Conservation (phyloP, 192 early-diverging fungal genomes). For the Podila epicladia region DNA sequence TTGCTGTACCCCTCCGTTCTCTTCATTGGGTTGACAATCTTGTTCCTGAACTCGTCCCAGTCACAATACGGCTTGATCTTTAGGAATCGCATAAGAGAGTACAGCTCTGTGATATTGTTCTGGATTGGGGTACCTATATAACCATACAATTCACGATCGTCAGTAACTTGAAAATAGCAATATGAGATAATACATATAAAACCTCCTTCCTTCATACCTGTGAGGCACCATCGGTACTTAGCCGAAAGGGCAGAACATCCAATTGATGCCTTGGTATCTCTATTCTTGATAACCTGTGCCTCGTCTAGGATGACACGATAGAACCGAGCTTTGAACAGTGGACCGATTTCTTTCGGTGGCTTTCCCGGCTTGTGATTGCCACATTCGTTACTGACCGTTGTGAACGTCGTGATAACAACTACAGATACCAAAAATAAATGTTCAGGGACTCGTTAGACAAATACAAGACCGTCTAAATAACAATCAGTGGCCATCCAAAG, state of each 20-base stretch:
- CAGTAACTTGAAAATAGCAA: not conserved
- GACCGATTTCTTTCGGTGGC: slow-evolving; percentile 24
- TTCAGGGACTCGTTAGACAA: not conserved
- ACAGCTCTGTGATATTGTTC: slow-evolving; percentile 78
- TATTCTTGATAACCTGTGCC: slow-evolving; percentile 74
- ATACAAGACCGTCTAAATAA: not conserved
- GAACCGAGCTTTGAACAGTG: slow-evolving; percentile 39
- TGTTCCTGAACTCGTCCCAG: slow-evolving; percentile 55
- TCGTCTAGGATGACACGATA: slow-evolving; percentile 64
- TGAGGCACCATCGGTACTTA: slow-evolving; percentile 71
- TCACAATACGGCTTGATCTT: slow-evolving; percentile 66
- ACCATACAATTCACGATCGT: not conserved
- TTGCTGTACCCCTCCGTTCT: slow-evolving; percentile 23
- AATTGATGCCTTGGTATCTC: slow-evolving; percentile 49
- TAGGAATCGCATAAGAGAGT: slow-evolving; percentile 74
- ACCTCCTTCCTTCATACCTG: slow-evolving; percentile 55
- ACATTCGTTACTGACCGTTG: slow-evolving; percentile 39
- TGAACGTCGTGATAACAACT: slow-evolving; percentile 64
- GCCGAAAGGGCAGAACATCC: slow-evolving; percentile 58
- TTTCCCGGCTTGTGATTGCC: slow-evolving; percentile 1
- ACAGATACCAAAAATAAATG: not conserved
- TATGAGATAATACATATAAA: not conserved
- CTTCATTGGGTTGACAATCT: slow-evolving; percentile 60
- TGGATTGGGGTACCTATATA: slow-evolving; percentile 60
- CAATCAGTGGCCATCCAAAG: not conserved